Percentiles rank a stretch among this genome's conserved stretches.
phyloP scores from a whole-genome alignment of 345 rosid genomes.

The Linum trigynum region DNA sequence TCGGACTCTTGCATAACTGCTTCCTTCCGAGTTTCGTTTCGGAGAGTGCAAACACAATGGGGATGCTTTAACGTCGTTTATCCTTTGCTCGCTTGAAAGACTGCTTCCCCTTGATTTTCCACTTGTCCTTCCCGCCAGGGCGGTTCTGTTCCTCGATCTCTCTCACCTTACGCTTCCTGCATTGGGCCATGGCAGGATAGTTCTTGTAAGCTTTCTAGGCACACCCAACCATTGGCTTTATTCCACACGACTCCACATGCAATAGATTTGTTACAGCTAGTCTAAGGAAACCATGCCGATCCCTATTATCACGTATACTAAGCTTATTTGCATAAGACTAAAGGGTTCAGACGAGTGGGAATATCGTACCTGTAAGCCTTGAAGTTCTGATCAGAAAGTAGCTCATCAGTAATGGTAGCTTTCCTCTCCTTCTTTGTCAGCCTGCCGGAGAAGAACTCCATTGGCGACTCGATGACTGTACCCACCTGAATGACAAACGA shows the following conservation, averaged over 20 bases:
- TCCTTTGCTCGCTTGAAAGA: conserved; percentile 50
- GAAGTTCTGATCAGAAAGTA: conserved; percentile 47
- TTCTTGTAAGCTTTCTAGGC: too few species aligned
- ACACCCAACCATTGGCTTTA: too few species aligned
- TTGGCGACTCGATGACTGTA: conserved; percentile 62
- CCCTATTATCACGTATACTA: too few species aligned
- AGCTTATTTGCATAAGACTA: too few species aligned
- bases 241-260: too few species aligned
- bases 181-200: too few species aligned
- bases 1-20: too few species aligned
- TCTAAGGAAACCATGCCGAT: too few species aligned
- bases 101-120: conserved; percentile 63
- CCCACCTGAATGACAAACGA: conserved; percentile 50
- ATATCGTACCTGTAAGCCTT: conserved; percentile 52
- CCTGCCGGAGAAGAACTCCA: conserved; percentile 54
- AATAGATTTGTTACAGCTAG: too few species aligned
- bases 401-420: conserved; percentile 68
- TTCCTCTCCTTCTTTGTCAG: conserved; percentile 82
- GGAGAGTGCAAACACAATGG: neutral
- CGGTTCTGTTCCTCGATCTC: conserved; percentile 69
- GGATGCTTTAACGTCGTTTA: conserved; percentile 36
- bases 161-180: conserved; percentile 75
- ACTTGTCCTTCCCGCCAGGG: conserved; percentile 56
- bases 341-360: too few species aligned
- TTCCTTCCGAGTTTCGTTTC: too few species aligned